Base-by-base conservation (phyloP, 805 yeast species). In the Ogataea philodendri region DNA sequence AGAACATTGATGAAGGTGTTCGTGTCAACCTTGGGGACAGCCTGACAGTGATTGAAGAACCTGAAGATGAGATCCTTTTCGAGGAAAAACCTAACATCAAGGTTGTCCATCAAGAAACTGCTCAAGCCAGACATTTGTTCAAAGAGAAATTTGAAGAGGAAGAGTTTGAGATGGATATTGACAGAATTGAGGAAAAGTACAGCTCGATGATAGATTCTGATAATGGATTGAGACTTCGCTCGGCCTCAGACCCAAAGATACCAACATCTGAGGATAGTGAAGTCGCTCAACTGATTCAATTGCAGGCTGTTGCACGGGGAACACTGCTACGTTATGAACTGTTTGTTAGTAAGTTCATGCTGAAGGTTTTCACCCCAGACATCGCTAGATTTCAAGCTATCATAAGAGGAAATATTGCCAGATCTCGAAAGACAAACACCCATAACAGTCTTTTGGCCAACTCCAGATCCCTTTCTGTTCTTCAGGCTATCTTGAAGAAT, bases 301-400 rank as follows among this genome's bases (percentile, higher is more conserved):
- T 88, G 11, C 96, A 88, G 55, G 75, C 93, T 0, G 60, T 78
- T 15, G 71, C 84, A 11, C 66, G 86, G 46, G 95, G 93, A 13
- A 78, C 84, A 0, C 65, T 76, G 25, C 63, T 74, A 37, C 69
- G 96, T 34, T 84, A 80, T 53, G 62, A 63, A 14, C 65, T 79
- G 63, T 78, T 77, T 55, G 81, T 84, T 22, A 73, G 74, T 46
- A 69, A 69, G 39, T 79, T 80, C 41, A 69, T 83, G 65, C 53
- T 84, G 18, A 73, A 70, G 40, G 71, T 84, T 1, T 76, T 74
- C 47, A 69, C 68, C 5, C 72, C 69, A 9, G 75, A 73, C 15
- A 52, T 81, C 15, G 57, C 70, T 3, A 55, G 52, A 7, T 59
- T 82, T 14, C 78, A 76, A 48, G 61, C 81, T 0, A 47, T 67